These are phyloP conservation scores for Eremomyces bilateralis DNA, from an alignment of 495 filamentous ascomycete species.

Conservation along the genomic window DNA sequence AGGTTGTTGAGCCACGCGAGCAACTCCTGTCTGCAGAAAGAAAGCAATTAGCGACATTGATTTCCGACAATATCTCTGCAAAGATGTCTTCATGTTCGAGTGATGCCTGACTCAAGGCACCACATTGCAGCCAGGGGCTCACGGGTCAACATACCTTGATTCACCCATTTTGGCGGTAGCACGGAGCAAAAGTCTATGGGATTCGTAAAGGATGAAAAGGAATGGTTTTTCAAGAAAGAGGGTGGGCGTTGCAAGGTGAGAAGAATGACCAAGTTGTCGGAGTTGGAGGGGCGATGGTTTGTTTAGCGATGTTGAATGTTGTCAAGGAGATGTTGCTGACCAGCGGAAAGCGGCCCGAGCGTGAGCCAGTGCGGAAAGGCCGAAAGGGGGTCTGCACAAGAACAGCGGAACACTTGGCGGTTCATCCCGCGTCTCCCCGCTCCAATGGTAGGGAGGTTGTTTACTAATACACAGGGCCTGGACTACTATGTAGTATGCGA, in stretches of 20 bases:
- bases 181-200: background rate
- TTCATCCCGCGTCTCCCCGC: background rate
- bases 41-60: background rate
- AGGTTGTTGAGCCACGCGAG: slow-evolving; percentile 95
- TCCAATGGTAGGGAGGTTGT: no score
- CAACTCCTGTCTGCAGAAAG: slow-evolving; percentile 60
- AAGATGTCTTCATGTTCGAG: background rate
- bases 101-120: background rate
- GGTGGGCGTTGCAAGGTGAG: background rate
- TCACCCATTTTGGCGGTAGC: background rate
- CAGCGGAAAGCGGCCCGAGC: background rate
- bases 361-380: background rate
- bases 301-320: background rate
- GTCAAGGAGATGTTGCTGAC: background rate
- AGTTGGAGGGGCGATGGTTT: background rate
- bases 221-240: background rate
- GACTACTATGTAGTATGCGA: no score
- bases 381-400: background rate
- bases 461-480: no score
- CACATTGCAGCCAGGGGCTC: background rate
- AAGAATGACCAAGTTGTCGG: background rate
- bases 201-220: background rate
- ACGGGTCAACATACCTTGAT: background rate
- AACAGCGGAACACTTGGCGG: background rate
- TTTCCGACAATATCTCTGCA: background rate